Conservation (phyloP, 176 grass and related monocot species). For the Eragrostis curvula region DNA sequence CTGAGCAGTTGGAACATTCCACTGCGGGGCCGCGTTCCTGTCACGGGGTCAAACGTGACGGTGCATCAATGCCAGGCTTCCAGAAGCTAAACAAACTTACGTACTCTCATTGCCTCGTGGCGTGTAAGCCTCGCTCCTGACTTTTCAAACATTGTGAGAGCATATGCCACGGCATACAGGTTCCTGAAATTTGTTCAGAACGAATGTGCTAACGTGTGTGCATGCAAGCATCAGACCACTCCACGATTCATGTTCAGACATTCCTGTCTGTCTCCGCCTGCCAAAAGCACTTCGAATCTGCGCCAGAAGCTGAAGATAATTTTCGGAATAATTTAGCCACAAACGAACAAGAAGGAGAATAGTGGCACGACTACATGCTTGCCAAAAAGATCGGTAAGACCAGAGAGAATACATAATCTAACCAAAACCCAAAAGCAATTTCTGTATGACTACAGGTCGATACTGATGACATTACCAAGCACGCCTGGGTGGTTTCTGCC, state of each 20-base stretch:
- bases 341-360: background rate
- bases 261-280: too few relatives aligned
- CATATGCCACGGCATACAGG: background rate
- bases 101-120: background rate
- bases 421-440: background rate
- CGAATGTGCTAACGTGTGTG: too few relatives aligned
- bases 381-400: too few relatives aligned
- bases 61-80: background rate
- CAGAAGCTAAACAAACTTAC: background rate
- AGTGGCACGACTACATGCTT: background rate
- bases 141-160: background rate
- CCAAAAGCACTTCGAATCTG: too few relatives aligned
- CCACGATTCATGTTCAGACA: too few relatives aligned
- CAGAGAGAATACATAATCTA: background rate
- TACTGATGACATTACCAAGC: constrained; percentile 1
- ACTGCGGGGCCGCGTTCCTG: background rate
- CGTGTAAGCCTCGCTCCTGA: background rate
- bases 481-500: background rate
- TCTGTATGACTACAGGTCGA: background rate
- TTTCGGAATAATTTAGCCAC: background rate
- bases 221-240: background rate
- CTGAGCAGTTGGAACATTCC: background rate
- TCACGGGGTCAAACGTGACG: background rate
- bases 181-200: background rate
- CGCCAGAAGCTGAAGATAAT: background rate